Percentiles rank a stretch among this genome's conserved stretches.
Evolutionary conservation across 306 rosid species (phyloP).

Genomic region (Medicago arabica): DNA sequence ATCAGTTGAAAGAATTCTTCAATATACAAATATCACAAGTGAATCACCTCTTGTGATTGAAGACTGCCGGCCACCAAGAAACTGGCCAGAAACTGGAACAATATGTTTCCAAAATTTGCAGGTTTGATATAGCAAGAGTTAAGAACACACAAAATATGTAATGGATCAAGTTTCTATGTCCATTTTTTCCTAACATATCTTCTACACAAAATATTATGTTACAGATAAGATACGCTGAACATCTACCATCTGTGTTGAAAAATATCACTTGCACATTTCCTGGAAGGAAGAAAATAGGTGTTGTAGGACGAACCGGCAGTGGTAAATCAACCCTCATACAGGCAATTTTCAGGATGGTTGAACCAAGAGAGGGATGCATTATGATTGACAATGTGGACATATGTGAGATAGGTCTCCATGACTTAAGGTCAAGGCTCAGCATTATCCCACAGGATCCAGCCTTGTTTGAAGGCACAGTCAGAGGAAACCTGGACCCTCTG

Average conservation of each 20-base stretch:
- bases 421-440: constrained; percentile 87
- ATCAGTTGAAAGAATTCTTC: constrained; percentile 93
- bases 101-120: constrained; percentile 77
- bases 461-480: constrained; percentile 90
- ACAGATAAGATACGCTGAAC: constrained; percentile 93
- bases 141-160: background rate
- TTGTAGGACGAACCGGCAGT: constrained; percentile 96
- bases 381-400: constrained; percentile 77
- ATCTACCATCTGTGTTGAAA: constrained; percentile 82
- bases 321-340: constrained; percentile 97
- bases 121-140: constrained; percentile 47
- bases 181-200: constrained; percentile 23
- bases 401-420: constrained; percentile 87
- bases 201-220: background rate
- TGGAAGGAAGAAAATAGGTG: constrained; percentile 86
- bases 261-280: constrained; percentile 88
- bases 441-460: constrained; percentile 94
- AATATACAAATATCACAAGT: constrained; percentile 72
- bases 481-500: constrained; percentile 88
- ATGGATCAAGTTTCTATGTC: background rate
- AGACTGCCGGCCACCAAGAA: constrained; percentile 70
- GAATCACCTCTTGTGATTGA: constrained; percentile 88
- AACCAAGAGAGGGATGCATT: constrained; percentile 88
- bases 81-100: constrained; percentile 91
- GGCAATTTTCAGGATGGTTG: constrained; percentile 88